Conservation (phyloP, 345 rosid species). For the Rhizophora apiculata region DNA sequence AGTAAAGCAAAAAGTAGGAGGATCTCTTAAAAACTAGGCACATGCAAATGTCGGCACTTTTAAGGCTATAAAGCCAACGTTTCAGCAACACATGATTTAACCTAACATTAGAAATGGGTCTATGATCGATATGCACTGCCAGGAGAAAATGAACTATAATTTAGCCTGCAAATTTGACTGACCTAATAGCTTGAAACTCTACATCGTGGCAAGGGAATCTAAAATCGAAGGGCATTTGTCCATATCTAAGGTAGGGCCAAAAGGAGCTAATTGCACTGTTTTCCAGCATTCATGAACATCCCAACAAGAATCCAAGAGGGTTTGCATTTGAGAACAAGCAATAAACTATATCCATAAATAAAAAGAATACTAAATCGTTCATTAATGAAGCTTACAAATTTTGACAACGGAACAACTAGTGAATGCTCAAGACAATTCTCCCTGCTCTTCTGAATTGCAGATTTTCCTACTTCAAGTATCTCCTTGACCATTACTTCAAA, state of each 20-base stretch:
- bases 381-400: slow-evolving; percentile 1
- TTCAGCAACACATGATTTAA: not conserved
- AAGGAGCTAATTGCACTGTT: too few relatives aligned
- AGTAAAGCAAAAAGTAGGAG: not conserved
- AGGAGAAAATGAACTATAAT: not conserved
- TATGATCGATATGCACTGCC: not conserved
- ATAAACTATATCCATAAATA: too few relatives aligned
- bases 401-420: too few relatives aligned
- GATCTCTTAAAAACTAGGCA: slow-evolving; percentile 1
- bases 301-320: too few relatives aligned
- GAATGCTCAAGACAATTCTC: not conserved
- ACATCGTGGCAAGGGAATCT: not conserved
- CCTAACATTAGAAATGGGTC: not conserved
- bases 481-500: not conserved
- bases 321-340: not conserved
- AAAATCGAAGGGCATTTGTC: too few relatives aligned
- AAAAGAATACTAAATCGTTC: not conserved
- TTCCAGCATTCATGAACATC: too few relatives aligned
- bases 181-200: not conserved
- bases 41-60: slow-evolving; percentile 6
- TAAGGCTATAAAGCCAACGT: not conserved
- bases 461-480: slow-evolving; percentile 1
- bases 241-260: too few relatives aligned
- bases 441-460: slow-evolving; percentile 1
- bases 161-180: not conserved